phyloP scores from a whole-genome alignment of 2,329 filamentous ascomycete species.

The Akanthomyces lecanii region DNA sequence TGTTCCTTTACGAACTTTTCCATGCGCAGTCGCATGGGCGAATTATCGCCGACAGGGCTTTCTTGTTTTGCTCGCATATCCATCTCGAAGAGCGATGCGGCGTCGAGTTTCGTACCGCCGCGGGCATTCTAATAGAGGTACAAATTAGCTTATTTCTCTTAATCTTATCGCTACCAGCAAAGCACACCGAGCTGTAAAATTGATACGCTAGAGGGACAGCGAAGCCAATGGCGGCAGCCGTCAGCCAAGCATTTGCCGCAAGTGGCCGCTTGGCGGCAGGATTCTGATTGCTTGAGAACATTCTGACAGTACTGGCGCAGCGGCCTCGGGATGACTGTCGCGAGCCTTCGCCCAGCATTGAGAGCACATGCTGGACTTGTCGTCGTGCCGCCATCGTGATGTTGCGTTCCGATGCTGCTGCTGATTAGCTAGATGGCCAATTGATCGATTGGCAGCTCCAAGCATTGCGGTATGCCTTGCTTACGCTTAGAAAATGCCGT shows the following conservation, averaged over 20 bases:
- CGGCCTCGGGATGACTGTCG: constrained; percentile 23
- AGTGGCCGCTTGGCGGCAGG: constrained; percentile 22
- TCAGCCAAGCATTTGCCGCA: constrained; percentile 26
- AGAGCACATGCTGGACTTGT: constrained; percentile 28
- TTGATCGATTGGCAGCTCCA: background rate
- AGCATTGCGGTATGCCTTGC: background rate
- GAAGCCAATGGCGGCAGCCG: constrained; percentile 45
- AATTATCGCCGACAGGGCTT: constrained; percentile 60
- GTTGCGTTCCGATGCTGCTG: background rate
- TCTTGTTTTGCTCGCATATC: constrained; percentile 79
- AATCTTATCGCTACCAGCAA: background rate
- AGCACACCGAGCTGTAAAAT: constrained; percentile 33
- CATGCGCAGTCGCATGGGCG: constrained; percentile 97
- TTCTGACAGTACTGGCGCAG: constrained; percentile 26
- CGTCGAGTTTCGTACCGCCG: constrained; percentile 49
- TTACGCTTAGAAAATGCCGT: background rate
- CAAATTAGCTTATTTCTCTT: background rate
- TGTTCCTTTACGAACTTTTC: constrained; percentile 93
- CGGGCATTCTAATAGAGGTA: constrained; percentile 34
- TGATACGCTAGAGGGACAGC: constrained; percentile 53
- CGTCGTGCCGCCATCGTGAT: constrained; percentile 29
- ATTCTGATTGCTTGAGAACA: constrained; percentile 25
- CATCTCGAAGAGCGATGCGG: constrained; percentile 73
- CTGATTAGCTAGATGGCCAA: background rate
- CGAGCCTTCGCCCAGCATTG: constrained; percentile 27